These are phyloP conservation scores for Globisporangium acanthophoron DNA, from an alignment of 352 stramenopile genomes.

Conservation along the genomic window DNA sequence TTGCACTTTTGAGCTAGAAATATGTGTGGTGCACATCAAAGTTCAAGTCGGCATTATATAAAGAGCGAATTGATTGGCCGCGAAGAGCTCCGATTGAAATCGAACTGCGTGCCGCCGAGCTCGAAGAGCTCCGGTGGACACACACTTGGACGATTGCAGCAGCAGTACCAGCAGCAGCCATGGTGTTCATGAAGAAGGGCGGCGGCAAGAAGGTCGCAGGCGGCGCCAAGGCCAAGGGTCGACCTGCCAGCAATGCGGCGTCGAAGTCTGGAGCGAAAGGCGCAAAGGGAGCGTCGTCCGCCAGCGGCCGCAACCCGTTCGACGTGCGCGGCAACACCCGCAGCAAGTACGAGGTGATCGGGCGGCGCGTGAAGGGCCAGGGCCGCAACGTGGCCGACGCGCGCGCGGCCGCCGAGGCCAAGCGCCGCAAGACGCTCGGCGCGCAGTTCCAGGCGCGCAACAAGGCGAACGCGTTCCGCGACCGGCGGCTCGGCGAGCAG, in stretches of 20 bases:
- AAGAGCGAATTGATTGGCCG: neutral
- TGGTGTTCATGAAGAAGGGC: constrained; percentile 45
- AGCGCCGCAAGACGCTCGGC: constrained; percentile 82
- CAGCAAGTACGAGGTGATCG: constrained; percentile 90
- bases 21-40: neutral
- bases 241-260: constrained; percentile 5
- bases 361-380: constrained; percentile 84
- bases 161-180: constrained; percentile 1
- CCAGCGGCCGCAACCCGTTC: constrained; percentile 77
- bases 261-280: constrained; percentile 15
- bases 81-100: neutral
- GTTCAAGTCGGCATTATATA: neutral
- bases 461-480: constrained; percentile 88
- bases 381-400: constrained; percentile 85
- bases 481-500: constrained; percentile 82
- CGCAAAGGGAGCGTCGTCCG: constrained; percentile 12
- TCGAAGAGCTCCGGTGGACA: no score
- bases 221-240: constrained; percentile 19
- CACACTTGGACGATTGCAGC: no score
- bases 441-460: constrained; percentile 76
- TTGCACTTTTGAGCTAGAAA: neutral
- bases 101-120: no score
- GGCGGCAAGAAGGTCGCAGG: constrained; percentile 16
- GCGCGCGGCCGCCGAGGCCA: constrained; percentile 74
- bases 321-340: constrained; percentile 82